A percentile compares a stretch with the other conserved stretches of the same genome.
phyloP scores from a whole-genome alignment of 768 basidiomycete genomes.

The Termitomyces sp. region DNA sequence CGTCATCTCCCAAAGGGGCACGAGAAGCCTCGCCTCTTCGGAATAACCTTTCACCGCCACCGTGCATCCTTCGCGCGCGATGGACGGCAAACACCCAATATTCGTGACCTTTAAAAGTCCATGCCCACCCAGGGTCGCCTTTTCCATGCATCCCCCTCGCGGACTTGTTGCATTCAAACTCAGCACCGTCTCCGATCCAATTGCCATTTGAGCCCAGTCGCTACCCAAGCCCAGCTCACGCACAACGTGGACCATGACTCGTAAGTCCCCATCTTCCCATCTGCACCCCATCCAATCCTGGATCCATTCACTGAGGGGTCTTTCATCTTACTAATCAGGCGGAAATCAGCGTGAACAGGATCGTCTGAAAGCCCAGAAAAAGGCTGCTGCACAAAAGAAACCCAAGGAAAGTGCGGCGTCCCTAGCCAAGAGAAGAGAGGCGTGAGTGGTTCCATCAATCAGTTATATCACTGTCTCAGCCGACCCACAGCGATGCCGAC shows the following conservation, averaged over 20 bases:
- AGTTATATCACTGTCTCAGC: constrained; percentile 12
- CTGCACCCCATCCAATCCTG: constrained; percentile 6
- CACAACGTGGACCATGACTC: constrained; percentile 42
- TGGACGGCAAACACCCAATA: constrained; percentile 7
- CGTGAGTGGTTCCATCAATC: constrained; percentile 43
- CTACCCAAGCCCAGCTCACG: background rate
- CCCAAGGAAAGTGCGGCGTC: constrained; percentile 64
- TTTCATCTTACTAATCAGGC: constrained; percentile 39
- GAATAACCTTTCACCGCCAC: constrained; percentile 35
- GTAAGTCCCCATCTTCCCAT: constrained; percentile 34
- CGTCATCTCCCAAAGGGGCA: constrained; percentile 13
- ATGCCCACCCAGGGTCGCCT: constrained; percentile 2
- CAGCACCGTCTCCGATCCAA: constrained; percentile 23
- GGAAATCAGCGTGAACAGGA: constrained; percentile 82
- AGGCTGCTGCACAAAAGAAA: constrained; percentile 55
- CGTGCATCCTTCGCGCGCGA: constrained; percentile 19
- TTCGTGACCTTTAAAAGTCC: constrained; percentile 7
- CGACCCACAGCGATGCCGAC: constrained; percentile 62
- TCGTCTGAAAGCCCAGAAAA: constrained; percentile 73
- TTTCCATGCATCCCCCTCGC: constrained; percentile 9
- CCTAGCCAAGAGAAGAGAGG: constrained; percentile 71
- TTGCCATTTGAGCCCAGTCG: background rate
- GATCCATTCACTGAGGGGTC: constrained; percentile 19
- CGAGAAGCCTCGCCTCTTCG: constrained; percentile 21
- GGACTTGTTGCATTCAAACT: constrained; percentile 15